Percentiles rank a stretch among this genome's conserved stretches.
Evolutionary conservation across 331 rosid species (phyloP).

Genomic region (Stylosanthes scabra): DNA sequence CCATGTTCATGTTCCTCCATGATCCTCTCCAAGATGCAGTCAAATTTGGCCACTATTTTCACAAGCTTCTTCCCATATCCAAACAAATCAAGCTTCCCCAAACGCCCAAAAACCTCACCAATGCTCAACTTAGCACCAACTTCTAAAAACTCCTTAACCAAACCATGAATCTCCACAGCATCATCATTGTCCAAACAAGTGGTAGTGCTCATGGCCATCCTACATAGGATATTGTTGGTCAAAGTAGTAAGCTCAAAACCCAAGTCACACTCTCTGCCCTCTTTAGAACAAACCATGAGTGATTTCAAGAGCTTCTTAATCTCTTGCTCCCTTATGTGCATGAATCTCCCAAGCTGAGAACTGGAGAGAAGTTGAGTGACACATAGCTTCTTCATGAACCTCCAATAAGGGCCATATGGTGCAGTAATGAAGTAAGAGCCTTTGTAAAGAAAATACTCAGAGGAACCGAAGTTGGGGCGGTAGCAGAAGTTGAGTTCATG

Average conservation of each 20-base stretch:
- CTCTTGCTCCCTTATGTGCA: slow-evolving; percentile 53
- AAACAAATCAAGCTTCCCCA: slow-evolving; percentile 63
- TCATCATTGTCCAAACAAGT: slow-evolving; percentile 52
- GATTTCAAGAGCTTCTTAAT: slow-evolving; percentile 45
- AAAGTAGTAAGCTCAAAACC: slow-evolving; percentile 44
- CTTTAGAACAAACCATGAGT: slow-evolving; percentile 10
- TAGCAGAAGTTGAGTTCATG: slow-evolving; percentile 60
- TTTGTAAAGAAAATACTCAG: slow-evolving; percentile 48
- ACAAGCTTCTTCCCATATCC: slow-evolving; percentile 61
- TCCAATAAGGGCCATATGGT: slow-evolving; percentile 71
- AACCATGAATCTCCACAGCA: slow-evolving; percentile 46
- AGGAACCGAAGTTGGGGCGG: slow-evolving; percentile 65
- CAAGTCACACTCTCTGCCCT: slow-evolving; percentile 43
- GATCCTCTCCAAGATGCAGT: slow-evolving; percentile 61
- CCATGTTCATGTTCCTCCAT: slow-evolving; percentile 61
- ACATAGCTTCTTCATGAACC: slow-evolving; percentile 74
- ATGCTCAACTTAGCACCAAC: slow-evolving; percentile 64
- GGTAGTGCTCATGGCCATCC: slow-evolving; percentile 69
- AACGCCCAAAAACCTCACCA: slow-evolving; percentile 71
- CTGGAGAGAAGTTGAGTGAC: slow-evolving; percentile 63
- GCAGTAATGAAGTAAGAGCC: slow-evolving; percentile 59
- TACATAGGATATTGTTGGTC: slow-evolving; percentile 61
- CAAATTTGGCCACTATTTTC: slow-evolving; percentile 49
- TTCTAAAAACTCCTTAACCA: slow-evolving; percentile 48
- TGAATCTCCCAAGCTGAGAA: slow-evolving; percentile 44